Evolutionary conservation across 805 yeast species (phyloP).

Genomic region (Blastobotrys chiropterorum): DNA sequence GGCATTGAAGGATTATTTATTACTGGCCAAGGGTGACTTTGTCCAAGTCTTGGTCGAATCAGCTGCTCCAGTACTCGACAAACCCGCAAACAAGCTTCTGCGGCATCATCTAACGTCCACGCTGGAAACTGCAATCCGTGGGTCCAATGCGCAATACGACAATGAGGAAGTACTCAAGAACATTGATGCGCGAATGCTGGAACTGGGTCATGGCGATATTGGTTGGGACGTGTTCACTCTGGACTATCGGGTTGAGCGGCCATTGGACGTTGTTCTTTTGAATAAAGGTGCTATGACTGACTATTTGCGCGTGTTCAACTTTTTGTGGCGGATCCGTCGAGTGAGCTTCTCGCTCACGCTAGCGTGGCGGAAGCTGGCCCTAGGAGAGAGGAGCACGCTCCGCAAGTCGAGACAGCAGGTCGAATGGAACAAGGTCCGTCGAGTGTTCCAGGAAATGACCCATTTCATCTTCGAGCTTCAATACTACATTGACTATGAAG

Average conservation of each 20-base stretch:
- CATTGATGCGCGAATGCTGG: conserved; percentile 78
- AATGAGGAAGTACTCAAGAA: conserved; percentile 40
- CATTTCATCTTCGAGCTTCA: conserved; percentile 33
- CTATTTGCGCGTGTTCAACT: conserved; percentile 77
- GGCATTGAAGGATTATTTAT: conserved; percentile 56
- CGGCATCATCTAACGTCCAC: conserved; percentile 60
- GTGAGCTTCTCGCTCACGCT: conserved; percentile 45
- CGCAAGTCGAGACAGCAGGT: conserved; percentile 9
- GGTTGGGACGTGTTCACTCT: conserved; percentile 94
- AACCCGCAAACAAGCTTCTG: conserved; percentile 58
- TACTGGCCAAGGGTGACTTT: conserved; percentile 78
- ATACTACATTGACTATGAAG: conserved; percentile 31
- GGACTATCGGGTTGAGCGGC: conserved; percentile 53
- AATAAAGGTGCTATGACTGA: conserved; percentile 39
- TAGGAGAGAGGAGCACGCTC: conserved; percentile 23
- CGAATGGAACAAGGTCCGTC: conserved; percentile 24
- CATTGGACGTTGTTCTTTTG: conserved; percentile 51
- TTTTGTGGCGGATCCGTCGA: conserved; percentile 73
- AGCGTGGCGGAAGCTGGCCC: conserved; percentile 40
- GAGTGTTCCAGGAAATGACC: conserved; percentile 26
- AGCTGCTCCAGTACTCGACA: conserved; percentile 47
- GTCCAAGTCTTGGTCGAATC: conserved; percentile 56
- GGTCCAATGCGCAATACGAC: conserved; percentile 30
- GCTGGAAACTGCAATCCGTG: conserved; percentile 55
- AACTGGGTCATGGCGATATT: conserved; percentile 60